Percentiles rank a stretch among this genome's conserved stretches.
These are phyloP conservation scores for Rosa rugosa DNA, from an alignment of 306 rosid species.

Conservation along the genomic window DNA sequence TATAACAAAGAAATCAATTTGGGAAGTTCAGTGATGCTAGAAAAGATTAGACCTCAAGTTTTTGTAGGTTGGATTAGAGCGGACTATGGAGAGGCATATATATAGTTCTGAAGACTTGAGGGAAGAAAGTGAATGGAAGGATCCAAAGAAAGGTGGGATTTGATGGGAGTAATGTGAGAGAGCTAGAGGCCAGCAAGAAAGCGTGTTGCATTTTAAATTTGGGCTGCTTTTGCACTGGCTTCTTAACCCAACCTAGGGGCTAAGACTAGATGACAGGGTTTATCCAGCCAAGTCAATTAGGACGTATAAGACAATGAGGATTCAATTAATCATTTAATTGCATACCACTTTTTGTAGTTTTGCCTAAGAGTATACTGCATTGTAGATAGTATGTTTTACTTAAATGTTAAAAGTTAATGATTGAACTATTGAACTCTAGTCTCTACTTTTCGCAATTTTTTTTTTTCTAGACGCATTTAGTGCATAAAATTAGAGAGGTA, in stretches of 20 bases:
- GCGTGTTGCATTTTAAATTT: background rate
- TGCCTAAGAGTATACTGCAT: background rate
- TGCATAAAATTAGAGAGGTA: background rate
- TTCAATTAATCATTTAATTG: background rate
- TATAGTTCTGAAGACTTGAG: background rate
- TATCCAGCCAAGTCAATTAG: background rate
- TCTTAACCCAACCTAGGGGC: background rate
- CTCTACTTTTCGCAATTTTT: background rate
- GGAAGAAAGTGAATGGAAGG: background rate
- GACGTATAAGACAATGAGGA: background rate
- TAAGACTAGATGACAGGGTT: background rate
- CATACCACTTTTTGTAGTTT: background rate
- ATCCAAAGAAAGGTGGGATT: background rate
- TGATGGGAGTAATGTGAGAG: constrained; percentile 5
- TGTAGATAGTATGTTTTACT: background rate
- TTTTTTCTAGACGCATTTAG: background rate
- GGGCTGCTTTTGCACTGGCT: background rate
- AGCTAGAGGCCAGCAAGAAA: background rate
- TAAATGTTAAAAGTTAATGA: background rate
- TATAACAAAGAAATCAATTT: background rate
- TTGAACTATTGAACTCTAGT: background rate
- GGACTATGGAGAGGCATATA: background rate
- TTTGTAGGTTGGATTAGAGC: background rate
- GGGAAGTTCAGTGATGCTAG: background rate
- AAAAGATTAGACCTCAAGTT: background rate